Evolutionary conservation across 352 stramenopile species (phyloP).

Genomic region (Phytophthora citricola): DNA sequence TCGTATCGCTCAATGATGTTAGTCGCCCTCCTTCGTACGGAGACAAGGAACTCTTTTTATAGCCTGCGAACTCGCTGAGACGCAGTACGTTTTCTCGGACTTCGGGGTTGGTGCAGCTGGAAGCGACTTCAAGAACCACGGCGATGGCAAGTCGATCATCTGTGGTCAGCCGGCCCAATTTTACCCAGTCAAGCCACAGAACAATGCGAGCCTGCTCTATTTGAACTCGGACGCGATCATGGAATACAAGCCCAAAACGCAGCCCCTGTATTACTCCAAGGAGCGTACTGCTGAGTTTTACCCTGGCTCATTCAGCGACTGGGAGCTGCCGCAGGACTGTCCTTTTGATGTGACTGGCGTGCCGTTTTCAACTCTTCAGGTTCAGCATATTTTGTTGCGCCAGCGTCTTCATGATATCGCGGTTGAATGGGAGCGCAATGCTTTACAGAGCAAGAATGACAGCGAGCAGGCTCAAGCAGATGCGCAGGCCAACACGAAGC

Average conservation of each 20-base stretch:
- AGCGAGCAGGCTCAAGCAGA: constrained; percentile 28
- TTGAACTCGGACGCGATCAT: constrained; percentile 60
- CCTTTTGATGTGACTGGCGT: constrained; percentile 44
- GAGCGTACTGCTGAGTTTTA: constrained; percentile 38
- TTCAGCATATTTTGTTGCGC: constrained; percentile 38
- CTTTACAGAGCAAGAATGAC: constrained; percentile 31
- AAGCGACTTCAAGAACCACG: constrained; percentile 31
- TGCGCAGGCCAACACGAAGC: constrained; percentile 20
- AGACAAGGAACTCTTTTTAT: constrained; percentile 69
- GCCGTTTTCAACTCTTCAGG: constrained; percentile 34
- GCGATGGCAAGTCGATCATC: constrained; percentile 38
- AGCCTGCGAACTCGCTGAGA: constrained; percentile 62
- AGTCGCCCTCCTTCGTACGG: constrained; percentile 46
- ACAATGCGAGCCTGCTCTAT: constrained; percentile 40
- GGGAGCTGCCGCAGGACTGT: constrained; percentile 43
- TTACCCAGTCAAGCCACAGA: constrained; percentile 33
- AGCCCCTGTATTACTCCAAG: constrained; percentile 43
- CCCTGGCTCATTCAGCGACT: constrained; percentile 43
- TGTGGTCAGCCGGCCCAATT: constrained; percentile 58
- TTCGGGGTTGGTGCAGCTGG: constrained; percentile 52
- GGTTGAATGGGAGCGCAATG: constrained; percentile 41
- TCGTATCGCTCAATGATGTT: constrained; percentile 44
- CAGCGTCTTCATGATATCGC: constrained; percentile 41
- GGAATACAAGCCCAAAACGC: constrained; percentile 36
- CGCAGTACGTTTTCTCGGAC: constrained; percentile 57